These are phyloP conservation scores for Dendrobium nobile DNA, from an alignment of 106 monocot species.

Conservation along the genomic window DNA sequence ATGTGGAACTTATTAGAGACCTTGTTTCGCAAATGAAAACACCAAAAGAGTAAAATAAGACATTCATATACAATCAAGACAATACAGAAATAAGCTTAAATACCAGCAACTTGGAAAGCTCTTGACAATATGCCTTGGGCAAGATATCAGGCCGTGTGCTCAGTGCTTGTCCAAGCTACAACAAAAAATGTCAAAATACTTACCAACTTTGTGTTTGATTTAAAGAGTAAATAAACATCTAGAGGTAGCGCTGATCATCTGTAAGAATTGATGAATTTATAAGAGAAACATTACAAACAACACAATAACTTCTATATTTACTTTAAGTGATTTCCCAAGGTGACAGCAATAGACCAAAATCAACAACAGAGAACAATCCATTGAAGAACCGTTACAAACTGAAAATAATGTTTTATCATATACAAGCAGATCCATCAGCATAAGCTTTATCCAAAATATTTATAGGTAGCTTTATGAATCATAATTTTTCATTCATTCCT, in stretches of 20 bases:
- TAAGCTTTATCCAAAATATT: too few relatives aligned
- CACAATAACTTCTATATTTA: neutral
- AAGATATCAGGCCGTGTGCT: conserved; percentile 92
- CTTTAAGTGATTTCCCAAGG: neutral
- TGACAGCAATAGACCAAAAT: neutral
- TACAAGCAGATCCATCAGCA: too few relatives aligned
- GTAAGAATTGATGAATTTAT: neutral
- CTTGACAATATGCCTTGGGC: conserved; percentile 74
- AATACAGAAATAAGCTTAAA: neutral
- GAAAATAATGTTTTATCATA: neutral
- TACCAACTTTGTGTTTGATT: neutral
- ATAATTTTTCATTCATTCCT: too few relatives aligned
- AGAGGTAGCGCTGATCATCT: neutral
- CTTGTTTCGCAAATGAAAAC: neutral
- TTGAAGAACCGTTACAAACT: neutral
- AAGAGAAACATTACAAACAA: neutral
- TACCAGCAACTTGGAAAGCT: conserved; percentile 95
- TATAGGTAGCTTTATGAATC: too few relatives aligned
- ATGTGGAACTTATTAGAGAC: too few relatives aligned
- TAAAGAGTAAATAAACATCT: neutral
- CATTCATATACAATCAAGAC: neutral
- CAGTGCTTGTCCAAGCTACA: conserved; percentile 87
- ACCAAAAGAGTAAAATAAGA: neutral
- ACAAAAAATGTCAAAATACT: conserved; percentile 3
- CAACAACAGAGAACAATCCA: neutral